These are phyloP conservation scores for Chaetomiaceae sp. DNA, from an alignment of 2,329 filamentous ascomycete species.

Conservation along the genomic window DNA sequence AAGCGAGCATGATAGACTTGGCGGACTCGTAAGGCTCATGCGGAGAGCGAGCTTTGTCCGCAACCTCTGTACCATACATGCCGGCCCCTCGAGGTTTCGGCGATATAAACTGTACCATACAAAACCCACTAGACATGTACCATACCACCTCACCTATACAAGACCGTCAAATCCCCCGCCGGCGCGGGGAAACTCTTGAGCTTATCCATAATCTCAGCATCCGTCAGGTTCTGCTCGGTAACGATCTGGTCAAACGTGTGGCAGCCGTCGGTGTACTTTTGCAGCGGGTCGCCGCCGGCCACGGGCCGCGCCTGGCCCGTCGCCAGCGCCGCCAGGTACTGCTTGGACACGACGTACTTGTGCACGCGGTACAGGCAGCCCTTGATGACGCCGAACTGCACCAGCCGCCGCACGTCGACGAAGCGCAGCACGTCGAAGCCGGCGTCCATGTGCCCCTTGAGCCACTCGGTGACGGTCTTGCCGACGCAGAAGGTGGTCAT, in stretches of 20 bases:
- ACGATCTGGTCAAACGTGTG: constrained; percentile 81
- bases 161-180: constrained; percentile 49
- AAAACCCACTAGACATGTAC: background rate
- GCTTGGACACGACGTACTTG: constrained; percentile 75
- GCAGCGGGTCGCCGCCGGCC: constrained; percentile 48
- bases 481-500: constrained; percentile 83
- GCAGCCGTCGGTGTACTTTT: constrained; percentile 67
- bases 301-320: constrained; percentile 46
- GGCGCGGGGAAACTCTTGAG: constrained; percentile 55
- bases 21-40: background rate
- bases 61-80: background rate
- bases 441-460: constrained; percentile 65
- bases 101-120: background rate
- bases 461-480: constrained; percentile 82
- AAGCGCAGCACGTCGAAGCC: constrained; percentile 63
- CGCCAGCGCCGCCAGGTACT: constrained; percentile 54
- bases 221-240: constrained; percentile 66
- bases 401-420: constrained; percentile 84
- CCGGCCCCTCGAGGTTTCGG: background rate
- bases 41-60: background rate
- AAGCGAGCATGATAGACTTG: no score
- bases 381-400: constrained; percentile 95
- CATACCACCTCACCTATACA: constrained; percentile 42
- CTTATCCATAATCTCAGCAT: constrained; percentile 65
- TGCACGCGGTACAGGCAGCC: constrained; percentile 89